phyloP scores from a whole-genome alignment of 345 rosid species.

The Gossypium longicalyx region DNA sequence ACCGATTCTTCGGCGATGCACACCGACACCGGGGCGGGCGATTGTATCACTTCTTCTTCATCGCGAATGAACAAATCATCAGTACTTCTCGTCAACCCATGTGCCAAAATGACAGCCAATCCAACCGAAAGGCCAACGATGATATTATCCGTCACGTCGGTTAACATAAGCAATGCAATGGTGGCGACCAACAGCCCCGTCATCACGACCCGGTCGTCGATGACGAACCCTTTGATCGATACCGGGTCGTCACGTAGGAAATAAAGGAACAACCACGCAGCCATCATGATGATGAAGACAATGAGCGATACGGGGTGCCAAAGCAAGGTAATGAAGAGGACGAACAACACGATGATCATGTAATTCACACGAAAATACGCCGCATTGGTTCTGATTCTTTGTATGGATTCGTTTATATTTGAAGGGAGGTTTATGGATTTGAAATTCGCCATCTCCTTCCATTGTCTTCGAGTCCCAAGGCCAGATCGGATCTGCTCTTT shows the following conservation, averaged over 20 bases:
- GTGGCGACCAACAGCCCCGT: slow-evolving; percentile 33
- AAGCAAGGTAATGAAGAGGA: slow-evolving; percentile 47
- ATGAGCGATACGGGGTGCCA: slow-evolving; percentile 55
- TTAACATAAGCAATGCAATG: slow-evolving; percentile 30
- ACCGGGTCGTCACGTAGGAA: slow-evolving; percentile 44
- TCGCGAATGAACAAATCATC: slow-evolving; percentile 33
- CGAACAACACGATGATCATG: slow-evolving; percentile 26
- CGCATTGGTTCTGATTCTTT: slow-evolving; percentile 37
- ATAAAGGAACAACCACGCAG: slow-evolving; percentile 53
- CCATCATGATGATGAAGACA: slow-evolving; percentile 35
- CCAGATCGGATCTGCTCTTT: slow-evolving; percentile 37
- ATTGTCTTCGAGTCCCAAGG: slow-evolving; percentile 43
- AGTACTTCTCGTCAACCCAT: slow-evolving; percentile 39
- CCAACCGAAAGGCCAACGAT: slow-evolving; percentile 38
- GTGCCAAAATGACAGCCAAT: slow-evolving; percentile 35
- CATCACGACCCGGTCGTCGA: slow-evolving; percentile 42
- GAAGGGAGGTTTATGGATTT: slow-evolving; percentile 37
- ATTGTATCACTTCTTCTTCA: slow-evolving; percentile 30
- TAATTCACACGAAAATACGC: slow-evolving; percentile 45
- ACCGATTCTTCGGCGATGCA: background rate
- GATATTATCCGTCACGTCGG: slow-evolving; percentile 35
- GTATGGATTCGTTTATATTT: slow-evolving; percentile 22
- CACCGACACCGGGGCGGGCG: background rate
- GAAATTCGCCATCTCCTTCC: slow-evolving; percentile 48
- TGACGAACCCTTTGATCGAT: slow-evolving; percentile 26